phyloP scores from a whole-genome alignment of 768 basidiomycete genomes.

The Mycena rebaudengoi region DNA sequence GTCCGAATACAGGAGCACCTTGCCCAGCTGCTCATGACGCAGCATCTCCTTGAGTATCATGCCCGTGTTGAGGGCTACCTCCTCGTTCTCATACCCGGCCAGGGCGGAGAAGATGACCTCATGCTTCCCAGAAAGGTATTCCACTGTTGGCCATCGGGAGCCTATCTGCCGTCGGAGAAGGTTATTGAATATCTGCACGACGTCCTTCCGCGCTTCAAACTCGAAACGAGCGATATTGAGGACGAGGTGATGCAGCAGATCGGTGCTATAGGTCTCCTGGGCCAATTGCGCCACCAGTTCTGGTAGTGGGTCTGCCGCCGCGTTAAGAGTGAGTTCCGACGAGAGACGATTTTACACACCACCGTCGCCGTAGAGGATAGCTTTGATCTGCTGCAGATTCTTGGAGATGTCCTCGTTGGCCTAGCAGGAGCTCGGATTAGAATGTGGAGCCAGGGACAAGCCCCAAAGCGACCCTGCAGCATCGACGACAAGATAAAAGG shows the following conservation, averaged over 20 bases:
- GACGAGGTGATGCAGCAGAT: conserved; percentile 84
- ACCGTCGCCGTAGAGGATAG: conserved; percentile 86
- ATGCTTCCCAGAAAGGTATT: conserved; percentile 83
- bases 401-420: conserved; percentile 90
- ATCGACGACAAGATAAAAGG: background rate
- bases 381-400: conserved; percentile 90
- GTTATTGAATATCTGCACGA: conserved; percentile 89
- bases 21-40: conserved; percentile 88
- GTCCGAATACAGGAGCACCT: conserved; percentile 91
- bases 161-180: conserved; percentile 93
- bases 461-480: background rate
- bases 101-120: conserved; percentile 84
- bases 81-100: conserved; percentile 94
- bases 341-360: conserved; percentile 55
- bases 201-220: conserved; percentile 91
- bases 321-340: conserved; percentile 12
- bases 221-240: conserved; percentile 87
- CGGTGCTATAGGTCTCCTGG: conserved; percentile 93
- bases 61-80: conserved; percentile 95
- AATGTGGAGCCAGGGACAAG: conserved; percentile 1
- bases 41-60: conserved; percentile 99
- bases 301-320: conserved; percentile 74
- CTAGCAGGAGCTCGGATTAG: conserved; percentile 48
- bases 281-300: conserved; percentile 94
- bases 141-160: conserved; percentile 93